Conservation (phyloP, 495 filamentous ascomycete genomes). For the Baudoinia panamericana region DNA sequence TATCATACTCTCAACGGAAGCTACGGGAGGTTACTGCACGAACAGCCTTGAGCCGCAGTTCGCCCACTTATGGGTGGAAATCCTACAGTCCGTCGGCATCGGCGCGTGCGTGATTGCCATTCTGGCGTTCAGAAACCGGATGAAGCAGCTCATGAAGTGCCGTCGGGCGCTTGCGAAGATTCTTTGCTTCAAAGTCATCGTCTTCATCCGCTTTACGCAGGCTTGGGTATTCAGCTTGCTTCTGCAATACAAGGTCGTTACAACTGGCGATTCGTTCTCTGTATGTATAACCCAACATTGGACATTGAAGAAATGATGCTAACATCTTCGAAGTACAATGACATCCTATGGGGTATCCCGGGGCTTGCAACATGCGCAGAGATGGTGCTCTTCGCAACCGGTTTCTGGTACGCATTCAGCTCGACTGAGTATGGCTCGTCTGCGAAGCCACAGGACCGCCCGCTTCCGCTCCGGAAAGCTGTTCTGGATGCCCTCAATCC, state of each 20-base stretch:
- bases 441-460: constrained; percentile 1
- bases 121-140: constrained; percentile 1
- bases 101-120: constrained; percentile 9
- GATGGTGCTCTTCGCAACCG: constrained; percentile 13
- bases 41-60: constrained; percentile 4
- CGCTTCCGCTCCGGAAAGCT: constrained; percentile 6
- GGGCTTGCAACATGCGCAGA: constrained; percentile 7
- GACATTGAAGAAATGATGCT: not conserved
- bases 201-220: constrained; percentile 11
- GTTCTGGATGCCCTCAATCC: constrained; percentile 10
- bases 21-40: constrained; percentile 1
- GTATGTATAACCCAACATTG: not conserved
- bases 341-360: constrained; percentile 12
- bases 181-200: constrained; percentile 10
- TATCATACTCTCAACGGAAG: constrained; percentile 4
- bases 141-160: constrained; percentile 10
- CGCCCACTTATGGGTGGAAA: constrained; percentile 5
- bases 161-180: constrained; percentile 8
- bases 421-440: constrained; percentile 10
- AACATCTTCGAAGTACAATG: constrained; percentile 3
- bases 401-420: constrained; percentile 16
- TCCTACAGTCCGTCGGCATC: constrained; percentile 4
- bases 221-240: constrained; percentile 9
- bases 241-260: constrained; percentile 11
- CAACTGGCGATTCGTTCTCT: constrained; percentile 3